Evolutionary conservation across 805 yeast genomes (phyloP), one percentile per base, ranked within the genome.

Genomic region (Starmerella stigmatis): DNA sequence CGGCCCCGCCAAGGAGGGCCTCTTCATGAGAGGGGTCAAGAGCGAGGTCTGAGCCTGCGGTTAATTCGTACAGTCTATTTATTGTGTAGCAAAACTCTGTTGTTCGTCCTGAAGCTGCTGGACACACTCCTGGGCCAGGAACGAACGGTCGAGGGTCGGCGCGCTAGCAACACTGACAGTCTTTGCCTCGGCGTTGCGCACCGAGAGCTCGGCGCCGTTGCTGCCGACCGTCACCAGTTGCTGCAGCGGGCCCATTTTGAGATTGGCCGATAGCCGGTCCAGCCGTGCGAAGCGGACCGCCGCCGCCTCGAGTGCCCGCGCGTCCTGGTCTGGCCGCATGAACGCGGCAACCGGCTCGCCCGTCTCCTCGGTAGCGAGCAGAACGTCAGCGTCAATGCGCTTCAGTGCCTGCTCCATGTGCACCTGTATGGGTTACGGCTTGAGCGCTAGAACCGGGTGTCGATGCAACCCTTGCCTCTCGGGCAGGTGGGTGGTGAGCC

Each of bases 171-270:
- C 37, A 30, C 42, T 28, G 13, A 47, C 34, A 2, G 36, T 22
- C 8, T 32, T 17, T 11, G 20, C 15, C 5, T 35, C 41, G 17
- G 30, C 26, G 13, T 21, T 35, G 11, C 43, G 27, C 13, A 44
- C 39, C 23, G 36, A 5, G 12, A 49, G 31, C 29, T 27, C 44
- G 19, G 33, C 51, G 16, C 44, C 33, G 32, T 36, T 44, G 7
- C 42, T 26, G n/a, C 33, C 19, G 4, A 39, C 47, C 7, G 32
- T 39, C 22, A 54, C 44, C 22, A 48, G 23, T 28, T 49, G 49
- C 28, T 33, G 41, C n/a, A 51, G 36, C n/a, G 50, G 46, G 23
- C 57, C 57, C 43, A 54, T 39, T 25, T 50, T 52, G 19, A 54
- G 54, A 23, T 26, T 43, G 23, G 16, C 15, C 10, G 54, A 46